phyloP scores from a whole-genome alignment of 2,329 filamentous ascomycete species.

The Lecanosticta acicola region DNA sequence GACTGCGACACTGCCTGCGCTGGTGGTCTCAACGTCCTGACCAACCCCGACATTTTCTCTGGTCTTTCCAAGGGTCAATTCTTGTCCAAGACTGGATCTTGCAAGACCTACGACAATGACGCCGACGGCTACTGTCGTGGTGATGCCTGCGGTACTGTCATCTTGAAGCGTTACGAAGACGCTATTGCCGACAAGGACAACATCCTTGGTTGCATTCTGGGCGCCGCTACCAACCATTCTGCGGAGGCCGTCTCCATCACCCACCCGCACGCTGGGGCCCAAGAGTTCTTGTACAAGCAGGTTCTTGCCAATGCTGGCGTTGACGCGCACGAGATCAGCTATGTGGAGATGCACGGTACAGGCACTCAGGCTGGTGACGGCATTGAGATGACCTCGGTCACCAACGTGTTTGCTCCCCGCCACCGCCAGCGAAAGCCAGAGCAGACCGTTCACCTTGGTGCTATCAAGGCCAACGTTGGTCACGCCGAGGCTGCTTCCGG shows the following conservation, averaged over 20 bases:
- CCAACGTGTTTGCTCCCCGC: conserved; percentile 55
- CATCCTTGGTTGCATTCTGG: conserved; percentile 67
- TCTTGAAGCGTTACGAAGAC: conserved; percentile 75
- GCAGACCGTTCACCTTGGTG: conserved; percentile 48
- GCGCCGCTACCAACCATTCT: conserved; percentile 73
- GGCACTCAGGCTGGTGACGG: conserved; percentile 81
- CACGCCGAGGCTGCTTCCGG: conserved; percentile 52
- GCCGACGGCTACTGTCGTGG: conserved; percentile 80
- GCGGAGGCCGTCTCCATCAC: conserved; percentile 78
- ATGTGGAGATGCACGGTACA: conserved; percentile 86
- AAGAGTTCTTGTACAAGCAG: conserved; percentile 63
- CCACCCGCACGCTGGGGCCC: conserved; percentile 71
- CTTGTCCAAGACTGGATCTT: conserved; percentile 68
- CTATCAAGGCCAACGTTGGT: conserved; percentile 52
- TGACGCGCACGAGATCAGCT: conserved; percentile 70
- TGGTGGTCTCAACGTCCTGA: conserved; percentile 71
- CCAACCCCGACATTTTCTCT: conserved; percentile 74
- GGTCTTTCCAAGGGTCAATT: conserved; percentile 73
- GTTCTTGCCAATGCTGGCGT: conserved; percentile 69
- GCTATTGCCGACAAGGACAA: conserved; percentile 69
- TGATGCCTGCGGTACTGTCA: conserved; percentile 67
- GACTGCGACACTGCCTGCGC: conserved; percentile 78
- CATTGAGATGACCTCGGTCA: conserved; percentile 74
- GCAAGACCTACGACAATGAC: conserved; percentile 73
- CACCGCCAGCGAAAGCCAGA: conserved; percentile 46